Conservation (phyloP, 352 stramenopile genomes). For the Phytophthora pini region DNA sequence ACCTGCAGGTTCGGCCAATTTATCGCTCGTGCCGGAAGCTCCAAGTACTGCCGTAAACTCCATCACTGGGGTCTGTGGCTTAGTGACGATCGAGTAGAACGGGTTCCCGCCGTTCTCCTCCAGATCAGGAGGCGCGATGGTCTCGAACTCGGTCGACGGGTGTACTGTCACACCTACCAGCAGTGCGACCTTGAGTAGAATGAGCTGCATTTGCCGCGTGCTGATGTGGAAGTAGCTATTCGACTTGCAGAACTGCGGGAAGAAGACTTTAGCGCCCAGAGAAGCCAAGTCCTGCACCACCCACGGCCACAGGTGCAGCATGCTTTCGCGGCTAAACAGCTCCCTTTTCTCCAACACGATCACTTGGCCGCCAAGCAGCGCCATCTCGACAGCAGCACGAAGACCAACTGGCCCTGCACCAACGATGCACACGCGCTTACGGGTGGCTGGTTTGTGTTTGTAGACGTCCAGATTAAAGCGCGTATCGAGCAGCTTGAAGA, state of each 20-base stretch:
- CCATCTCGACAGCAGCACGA: slow-evolving; percentile 69
- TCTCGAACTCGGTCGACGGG: slow-evolving; percentile 58
- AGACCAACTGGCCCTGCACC: slow-evolving; percentile 76
- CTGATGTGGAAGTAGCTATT: slow-evolving; percentile 80
- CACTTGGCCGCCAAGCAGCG: slow-evolving; percentile 67
- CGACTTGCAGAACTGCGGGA: slow-evolving; percentile 72
- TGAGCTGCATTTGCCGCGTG: slow-evolving; percentile 80
- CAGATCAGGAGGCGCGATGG: slow-evolving; percentile 44
- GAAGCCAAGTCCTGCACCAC: slow-evolving; percentile 76
- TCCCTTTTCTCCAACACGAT: slow-evolving; percentile 79
- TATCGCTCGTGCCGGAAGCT: slow-evolving; percentile 67
- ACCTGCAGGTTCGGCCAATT: slow-evolving; percentile 50
- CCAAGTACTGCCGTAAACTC: slow-evolving; percentile 72
- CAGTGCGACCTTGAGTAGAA: slow-evolving; percentile 79
- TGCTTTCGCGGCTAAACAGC: slow-evolving; percentile 79
- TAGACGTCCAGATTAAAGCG: slow-evolving; percentile 60
- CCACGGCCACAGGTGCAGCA: slow-evolving; percentile 82
- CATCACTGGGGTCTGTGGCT: slow-evolving; percentile 69
- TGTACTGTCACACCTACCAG: slow-evolving; percentile 69
- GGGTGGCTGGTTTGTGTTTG: slow-evolving; percentile 42
- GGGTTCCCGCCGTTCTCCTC: slow-evolving; percentile 55
- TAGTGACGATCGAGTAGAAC: slow-evolving; percentile 69
- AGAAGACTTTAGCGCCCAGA: slow-evolving; percentile 80
- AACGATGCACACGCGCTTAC: slow-evolving; percentile 71
- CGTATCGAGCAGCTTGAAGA: slow-evolving; percentile 69